Percentiles rank a stretch among this genome's conserved stretches.
These are phyloP conservation scores for Saksenaea oblongispora DNA, from an alignment of 371 early-diverging fungal species.

Conservation along the genomic window DNA sequence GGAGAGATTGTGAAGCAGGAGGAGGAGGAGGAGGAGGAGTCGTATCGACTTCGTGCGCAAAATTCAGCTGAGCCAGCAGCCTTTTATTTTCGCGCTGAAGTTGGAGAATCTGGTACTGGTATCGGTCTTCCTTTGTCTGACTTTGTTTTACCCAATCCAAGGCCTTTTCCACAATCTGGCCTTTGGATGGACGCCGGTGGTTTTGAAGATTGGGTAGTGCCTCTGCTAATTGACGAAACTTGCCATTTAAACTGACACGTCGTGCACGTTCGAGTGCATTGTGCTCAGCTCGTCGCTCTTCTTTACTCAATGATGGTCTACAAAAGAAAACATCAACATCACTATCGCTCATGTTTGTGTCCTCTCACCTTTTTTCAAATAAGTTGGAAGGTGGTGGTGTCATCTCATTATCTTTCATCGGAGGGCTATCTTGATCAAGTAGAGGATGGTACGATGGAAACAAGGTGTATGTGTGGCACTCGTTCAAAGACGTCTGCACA, in stretches of 20 bases:
- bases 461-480: background rate
- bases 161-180: conserved; percentile 68
- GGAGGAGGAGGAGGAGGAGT: background rate
- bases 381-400: background rate
- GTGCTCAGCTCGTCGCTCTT: conserved; percentile 66
- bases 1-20: background rate
- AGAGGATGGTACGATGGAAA: background rate
- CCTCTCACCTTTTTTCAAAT: background rate
- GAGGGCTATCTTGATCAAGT: background rate
- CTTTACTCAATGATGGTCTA: background rate
- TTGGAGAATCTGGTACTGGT: conserved; percentile 26
- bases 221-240: conserved; percentile 67
- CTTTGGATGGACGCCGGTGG: conserved; percentile 67
- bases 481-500: background rate
- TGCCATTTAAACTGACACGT: conserved; percentile 65
- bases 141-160: conserved; percentile 54
- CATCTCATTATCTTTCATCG: background rate
- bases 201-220: conserved; percentile 62
- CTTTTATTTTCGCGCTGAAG: conserved; percentile 37
- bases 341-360: too few species aligned
- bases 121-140: conserved; percentile 27
- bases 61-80: conserved; percentile 18
- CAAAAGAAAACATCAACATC: background rate
- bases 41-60: background rate
- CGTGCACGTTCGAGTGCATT: conserved; percentile 78